A percentile compares a stretch with the other conserved stretches of the same genome.
phyloP scores from a whole-genome alignment of 225 moss, liverwort and hornwort species.

The Straminergon stramineum region DNA sequence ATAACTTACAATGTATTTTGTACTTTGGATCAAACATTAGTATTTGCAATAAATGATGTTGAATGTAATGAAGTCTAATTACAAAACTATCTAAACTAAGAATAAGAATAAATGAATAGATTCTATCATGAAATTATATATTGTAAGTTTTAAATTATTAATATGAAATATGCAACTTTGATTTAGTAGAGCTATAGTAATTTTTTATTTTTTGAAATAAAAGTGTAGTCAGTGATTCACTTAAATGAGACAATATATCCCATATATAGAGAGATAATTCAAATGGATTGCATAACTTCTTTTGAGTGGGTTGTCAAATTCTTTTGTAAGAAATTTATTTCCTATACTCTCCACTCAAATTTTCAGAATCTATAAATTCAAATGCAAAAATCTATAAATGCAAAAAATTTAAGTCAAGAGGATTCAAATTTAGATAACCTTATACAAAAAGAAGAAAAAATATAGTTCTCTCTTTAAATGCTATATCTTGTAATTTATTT shows the following conservation, averaged over 20 bases:
- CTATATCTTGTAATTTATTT: neutral
- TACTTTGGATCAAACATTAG: neutral
- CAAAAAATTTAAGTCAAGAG: neutral
- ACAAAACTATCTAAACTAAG: neutral
- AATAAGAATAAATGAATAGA: neutral
- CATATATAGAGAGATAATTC: neutral
- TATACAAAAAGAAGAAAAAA: neutral
- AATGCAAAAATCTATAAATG: neutral
- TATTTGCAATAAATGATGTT: neutral
- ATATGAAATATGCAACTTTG: neutral
- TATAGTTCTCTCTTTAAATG: neutral
- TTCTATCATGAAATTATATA: neutral
- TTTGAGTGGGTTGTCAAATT: no score
- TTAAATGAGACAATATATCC: neutral
- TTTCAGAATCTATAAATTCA: accelerated
- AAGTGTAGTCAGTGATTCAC: accelerated
- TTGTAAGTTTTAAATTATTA: neutral
- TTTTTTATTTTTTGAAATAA: no score
- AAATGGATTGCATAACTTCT: no score
- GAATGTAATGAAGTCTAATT: neutral
- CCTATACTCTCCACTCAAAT: accelerated
- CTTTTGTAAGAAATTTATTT: no score
- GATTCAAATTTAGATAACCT: no score
- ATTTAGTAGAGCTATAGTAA: neutral
- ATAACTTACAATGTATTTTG: no score